Base-by-base conservation (phyloP, 2,329 filamentous ascomycete genomes). In the Scolecobasidium constrictum region DNA sequence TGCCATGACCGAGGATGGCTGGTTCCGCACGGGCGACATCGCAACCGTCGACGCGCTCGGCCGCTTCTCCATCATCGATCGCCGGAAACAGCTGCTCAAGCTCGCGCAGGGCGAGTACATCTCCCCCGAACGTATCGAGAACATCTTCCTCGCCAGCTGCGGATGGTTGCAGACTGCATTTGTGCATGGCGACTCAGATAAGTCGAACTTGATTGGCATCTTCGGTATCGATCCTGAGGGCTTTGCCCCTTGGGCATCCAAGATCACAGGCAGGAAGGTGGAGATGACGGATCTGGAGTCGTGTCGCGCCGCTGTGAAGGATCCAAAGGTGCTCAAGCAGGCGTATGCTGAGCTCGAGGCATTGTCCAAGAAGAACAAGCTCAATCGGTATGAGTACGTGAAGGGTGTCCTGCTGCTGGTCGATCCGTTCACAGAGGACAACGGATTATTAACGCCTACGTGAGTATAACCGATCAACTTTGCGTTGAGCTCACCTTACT, bases 31-130 rank as follows among this genome's bases (percentile, higher is more conserved):
- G 1, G 92, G 92, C 43, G 92, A 98, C 55, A 90, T 98, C 50
- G 86, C 79, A 56, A 76, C 80, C 49, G 72, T 98, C 18, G 92
- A 98, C 62, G 78, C 79, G 51, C 64, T 84, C 56, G 92, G 92
- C 48, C 85, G 88, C 47, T 82, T 96, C 70, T 80, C 77, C 63
- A 94, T 98, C 63, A 82, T 98, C 54, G 92, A 98, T 64, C 87
- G 92, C 54, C 82, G 87, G 66, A 98, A 98, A 82, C 96, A 96
- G 65, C 86, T 98, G n/a, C 78, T 98, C 58, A 98, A 98, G 74
- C 77, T 98, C 44, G 81, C 90, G 0, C 92, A 98, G 64, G 92
- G 92, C 61, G 92, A 98, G 67, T 98, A 98, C 66, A 86, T 98
- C 55, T 94, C 88, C 1, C 92, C 92, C 12, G 92, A 98, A 67